Conservation (phyloP, 2,329 filamentous ascomycete genomes). For the Colletotrichum zoysiae region DNA sequence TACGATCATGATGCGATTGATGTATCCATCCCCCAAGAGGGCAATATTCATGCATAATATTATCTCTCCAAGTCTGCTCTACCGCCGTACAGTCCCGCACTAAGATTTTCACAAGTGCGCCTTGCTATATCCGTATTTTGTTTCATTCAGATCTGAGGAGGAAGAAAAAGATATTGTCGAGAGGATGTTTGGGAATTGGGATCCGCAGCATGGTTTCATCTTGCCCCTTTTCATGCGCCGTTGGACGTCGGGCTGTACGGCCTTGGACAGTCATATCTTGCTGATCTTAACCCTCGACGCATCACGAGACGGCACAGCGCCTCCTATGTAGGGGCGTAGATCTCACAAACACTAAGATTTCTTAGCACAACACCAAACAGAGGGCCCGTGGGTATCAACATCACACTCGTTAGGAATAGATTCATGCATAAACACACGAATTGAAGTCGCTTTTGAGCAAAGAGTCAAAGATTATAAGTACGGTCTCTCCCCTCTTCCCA, state of each 20-base stretch:
- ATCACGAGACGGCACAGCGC: background rate
- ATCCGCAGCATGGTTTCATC: background rate
- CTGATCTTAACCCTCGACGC: too few species aligned
- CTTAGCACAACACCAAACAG: background rate
- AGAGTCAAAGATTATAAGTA: background rate
- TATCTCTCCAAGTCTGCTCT: too few species aligned
- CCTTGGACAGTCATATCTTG: too few species aligned
- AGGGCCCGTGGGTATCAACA: background rate
- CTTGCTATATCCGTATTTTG: too few species aligned
- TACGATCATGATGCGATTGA: too few species aligned
- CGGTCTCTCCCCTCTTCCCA: background rate
- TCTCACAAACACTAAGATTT: background rate
- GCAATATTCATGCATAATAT: too few species aligned
- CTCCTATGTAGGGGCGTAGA: background rate
- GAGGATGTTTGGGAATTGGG: too few species aligned
- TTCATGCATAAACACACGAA: background rate
- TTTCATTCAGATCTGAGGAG: too few species aligned
- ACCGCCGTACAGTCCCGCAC: too few species aligned
- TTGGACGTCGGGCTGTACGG: background rate
- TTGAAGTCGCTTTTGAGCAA: background rate
- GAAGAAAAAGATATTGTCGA: too few species aligned
- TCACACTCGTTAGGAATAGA: background rate
- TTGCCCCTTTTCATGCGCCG: background rate
- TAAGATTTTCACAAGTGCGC: too few species aligned
- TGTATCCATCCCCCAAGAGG: too few species aligned